Evolutionary conservation across 2,329 filamentous ascomycete species (phyloP), one percentile per base, ranked within the genome.

Genomic region (Phialocephala subalpina): DNA sequence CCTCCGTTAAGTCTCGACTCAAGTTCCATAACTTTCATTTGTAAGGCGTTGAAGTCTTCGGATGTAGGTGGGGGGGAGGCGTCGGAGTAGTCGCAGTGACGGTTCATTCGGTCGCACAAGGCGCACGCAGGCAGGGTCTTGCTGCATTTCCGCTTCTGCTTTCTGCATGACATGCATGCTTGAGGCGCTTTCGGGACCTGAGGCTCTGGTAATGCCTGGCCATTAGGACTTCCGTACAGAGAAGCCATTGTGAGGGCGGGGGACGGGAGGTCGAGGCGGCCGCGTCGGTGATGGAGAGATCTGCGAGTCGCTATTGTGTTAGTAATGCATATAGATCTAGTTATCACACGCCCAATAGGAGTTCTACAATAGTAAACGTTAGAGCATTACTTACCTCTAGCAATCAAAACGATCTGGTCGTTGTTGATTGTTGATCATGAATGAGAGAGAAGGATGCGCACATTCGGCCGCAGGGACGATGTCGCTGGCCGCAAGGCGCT

Each of bases 61-160:
- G 77, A 74, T 0, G 79, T 80, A 1, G 80, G 79, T 11, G 75
- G 66, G 11, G 77, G 75, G 20, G 73, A 66, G 18, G 72, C 66
- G 49, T 81, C 78, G 18, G 75, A 77, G 68, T 82, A 82, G 67
- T 82, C 81, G 73, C 81, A 82, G 25, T 67, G 64, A 14, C 80
- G 76, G 38, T 75, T 75, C 77, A 82, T 80, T 12, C 82, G 77
- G 22, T 70, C 70, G 73, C 84, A 86, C 3, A 85, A 77, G 2
- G 78, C 75, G 72, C 84, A 86, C 18, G 75, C 72, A 16, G 84
- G 84, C 1, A 86, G 69, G 4, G 69, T 71, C 74, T 86, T 86
- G 78, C 83, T 81, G 72, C 84, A 86, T 77, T 80, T 82, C 52
- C 84, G 77, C 75, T 86, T 86, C 73, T 85, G 81, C 67, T 79